Base-by-base conservation (phyloP, 1,139 yeast species). In the Pichia cactophila region DNA sequence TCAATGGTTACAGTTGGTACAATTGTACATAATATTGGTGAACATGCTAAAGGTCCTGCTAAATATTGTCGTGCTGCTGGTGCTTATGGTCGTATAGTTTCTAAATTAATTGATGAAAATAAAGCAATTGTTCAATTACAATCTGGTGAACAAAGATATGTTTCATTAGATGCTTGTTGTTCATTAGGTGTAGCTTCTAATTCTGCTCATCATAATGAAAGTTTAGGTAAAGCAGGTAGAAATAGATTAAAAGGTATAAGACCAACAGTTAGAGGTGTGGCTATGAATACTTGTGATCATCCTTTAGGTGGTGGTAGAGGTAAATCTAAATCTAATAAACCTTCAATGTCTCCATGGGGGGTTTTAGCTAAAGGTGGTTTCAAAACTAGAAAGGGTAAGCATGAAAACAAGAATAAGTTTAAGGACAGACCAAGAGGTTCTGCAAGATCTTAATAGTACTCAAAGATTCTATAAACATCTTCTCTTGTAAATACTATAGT, bases 231-330 rank as follows among this genome's bases (percentile, higher is more conserved):
- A 69, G 99, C 99, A 16, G 99, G 99, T 61, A 81, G 97, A 69
- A 75, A 84, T 48, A 84, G 99, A 68, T 85, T 89, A 75, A 73
- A 86, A 65, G 98, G 98, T 57, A 83, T 84, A 62, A 82, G 98
- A 69, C 98, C 99, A 36, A 80, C 85, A 49, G 96, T 89, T 39
- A 86, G 99, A 75, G 99, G 99, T 79, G 88, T 89, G 60, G 98
- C 98, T 48, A 88, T 88, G 96, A 92, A 92, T 71, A 94, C 95
- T 54, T 81, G 83, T 65, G 97, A 92, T 70, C 99, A 92, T 74
- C 99, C 99, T 58, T 94, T 89, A 64, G 99, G 99, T 77, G 99
- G 99, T 84, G 99, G 99, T 72, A 85, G 98, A 78, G 99, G 99
- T 79, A 94, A 92, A 69, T 86, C 96, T 52, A 92, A 94, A 81